Percentiles rank a stretch among this genome's conserved stretches.
phyloP scores from a whole-genome alignment of 2,329 filamentous ascomycete genomes.

The Nothophaeocryptopus gaeumannii region DNA sequence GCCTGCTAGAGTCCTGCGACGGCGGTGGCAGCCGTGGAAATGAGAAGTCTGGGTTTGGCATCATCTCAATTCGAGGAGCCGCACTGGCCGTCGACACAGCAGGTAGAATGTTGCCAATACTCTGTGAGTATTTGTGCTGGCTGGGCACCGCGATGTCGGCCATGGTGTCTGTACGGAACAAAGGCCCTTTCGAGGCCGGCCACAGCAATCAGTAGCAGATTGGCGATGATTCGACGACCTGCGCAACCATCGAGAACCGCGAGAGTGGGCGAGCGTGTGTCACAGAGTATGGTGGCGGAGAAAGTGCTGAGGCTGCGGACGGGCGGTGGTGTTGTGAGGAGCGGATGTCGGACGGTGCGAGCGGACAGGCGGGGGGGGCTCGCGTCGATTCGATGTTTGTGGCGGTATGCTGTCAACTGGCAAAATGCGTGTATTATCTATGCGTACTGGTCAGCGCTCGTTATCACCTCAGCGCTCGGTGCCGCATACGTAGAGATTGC shows the following conservation, averaged over 20 bases:
- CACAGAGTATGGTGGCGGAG: too few species aligned
- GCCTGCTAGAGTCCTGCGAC: conserved; percentile 21
- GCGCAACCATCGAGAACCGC: not conserved
- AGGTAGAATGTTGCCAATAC: conserved; percentile 41
- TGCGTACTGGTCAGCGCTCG: too few species aligned
- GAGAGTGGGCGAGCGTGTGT: not conserved
- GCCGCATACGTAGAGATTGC: conserved; percentile 17
- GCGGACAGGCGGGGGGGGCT: too few species aligned
- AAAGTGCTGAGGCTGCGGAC: too few species aligned
- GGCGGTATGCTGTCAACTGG: too few species aligned
- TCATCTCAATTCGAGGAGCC: conserved; percentile 39
- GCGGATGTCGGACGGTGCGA: too few species aligned
- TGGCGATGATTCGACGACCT: too few species aligned
- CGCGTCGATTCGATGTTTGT: too few species aligned
- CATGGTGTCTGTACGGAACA: conserved; percentile 19
- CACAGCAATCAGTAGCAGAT: too few species aligned
- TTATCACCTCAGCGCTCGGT: too few species aligned
- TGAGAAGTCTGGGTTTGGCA: conserved; percentile 49
- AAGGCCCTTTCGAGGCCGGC: not conserved
- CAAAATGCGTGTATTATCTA: too few species aligned
- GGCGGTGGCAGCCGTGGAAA: conserved; percentile 43
- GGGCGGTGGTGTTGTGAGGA: too few species aligned
- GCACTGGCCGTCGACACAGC: conserved; percentile 26
- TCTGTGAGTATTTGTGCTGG: conserved; percentile 26
- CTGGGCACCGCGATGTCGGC: conserved; percentile 26